Evolutionary conservation across 2,329 filamentous ascomycete species (phyloP), one percentile per base, ranked within the genome.

Genomic region (Cordyceps cateniannulata): DNA sequence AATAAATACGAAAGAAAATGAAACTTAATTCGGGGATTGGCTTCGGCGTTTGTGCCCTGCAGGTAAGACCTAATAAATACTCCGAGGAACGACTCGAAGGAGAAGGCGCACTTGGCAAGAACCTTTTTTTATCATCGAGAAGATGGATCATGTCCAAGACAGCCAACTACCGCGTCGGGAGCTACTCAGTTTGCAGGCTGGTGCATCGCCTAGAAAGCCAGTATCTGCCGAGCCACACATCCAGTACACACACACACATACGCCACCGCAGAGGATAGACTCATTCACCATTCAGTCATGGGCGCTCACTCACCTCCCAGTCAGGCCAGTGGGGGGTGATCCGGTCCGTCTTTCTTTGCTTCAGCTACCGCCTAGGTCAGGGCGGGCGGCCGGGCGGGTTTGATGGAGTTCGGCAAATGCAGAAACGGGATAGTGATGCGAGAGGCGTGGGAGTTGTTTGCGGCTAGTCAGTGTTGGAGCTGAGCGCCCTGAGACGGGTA

Each of bases 211-310:
- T 32, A 18, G 54, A 38, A 38, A 38, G 29, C 45, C 7, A 24
- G 9, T 25, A 59, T 59, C 47, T 59, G 55, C 55, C 55, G 55
- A 35, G 35, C 35, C 55, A 50, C 45, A 50, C 29, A 29, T n/a
- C n/a, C n/a, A n/a, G n/a, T 22, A 29, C 8, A 35, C 10, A 35
- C 3, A 35, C 32, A 3, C 14, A 2, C 10, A 35, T 35, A 12
- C 32, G 32, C 32, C 32, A 35, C 32, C 32, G 10, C 32, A 14
- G 32, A 14, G 5, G 32, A 35, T 12, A 12, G 32, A 35, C n/a
- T n/a, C n/a, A n/a, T n/a, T n/a, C n/a, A n/a, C n/a, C n/a, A n/a
- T n/a, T n/a, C n/a, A 29, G 5, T 29, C 27, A 29, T 29, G 27
- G 27, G 27, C 27, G 27, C 27, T 29, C 27, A 29, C 27, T 29